phyloP scores from a whole-genome alignment of 2,329 filamentous ascomycete species.

The Aureobasidium subglaciale region DNA sequence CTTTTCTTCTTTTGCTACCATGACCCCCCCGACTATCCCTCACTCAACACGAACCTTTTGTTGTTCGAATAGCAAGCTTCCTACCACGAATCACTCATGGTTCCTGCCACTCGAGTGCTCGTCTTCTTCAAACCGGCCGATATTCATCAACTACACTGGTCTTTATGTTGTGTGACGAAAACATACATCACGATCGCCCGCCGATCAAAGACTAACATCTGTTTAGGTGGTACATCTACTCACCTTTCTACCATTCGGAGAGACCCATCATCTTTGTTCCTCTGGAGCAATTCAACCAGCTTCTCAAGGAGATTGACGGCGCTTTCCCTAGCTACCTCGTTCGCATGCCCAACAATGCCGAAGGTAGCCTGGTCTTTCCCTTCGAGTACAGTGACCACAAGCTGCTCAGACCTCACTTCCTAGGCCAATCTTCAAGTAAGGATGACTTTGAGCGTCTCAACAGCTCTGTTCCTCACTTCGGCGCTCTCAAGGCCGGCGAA shows the following conservation, averaged over 20 bases:
- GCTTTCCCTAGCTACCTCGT: constrained; percentile 47
- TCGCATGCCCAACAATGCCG: constrained; percentile 48
- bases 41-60: too few relatives aligned
- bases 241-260: constrained; percentile 22
- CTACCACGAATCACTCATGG: too few relatives aligned
- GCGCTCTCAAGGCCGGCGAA: not conserved
- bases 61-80: too few relatives aligned
- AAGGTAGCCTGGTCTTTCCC: constrained; percentile 49
- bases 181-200: not conserved
- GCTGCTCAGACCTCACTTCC: constrained; percentile 59
- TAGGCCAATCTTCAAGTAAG: constrained; percentile 50
- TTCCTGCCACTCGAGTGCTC: too few relatives aligned
- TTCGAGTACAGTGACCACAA: constrained; percentile 59
- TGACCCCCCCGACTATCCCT: too few relatives aligned
- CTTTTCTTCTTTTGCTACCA: not conserved
- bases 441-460: constrained; percentile 36
- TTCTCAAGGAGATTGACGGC: constrained; percentile 59
- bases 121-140: too few relatives aligned
- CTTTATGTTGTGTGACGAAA: too few relatives aligned
- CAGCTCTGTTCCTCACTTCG: constrained; percentile 17
- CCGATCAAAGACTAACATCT: not conserved
- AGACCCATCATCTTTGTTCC: constrained; percentile 61
- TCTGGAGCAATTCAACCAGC: constrained; percentile 55
- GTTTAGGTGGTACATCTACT: constrained; percentile 24
- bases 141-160: too few relatives aligned